These are phyloP conservation scores for Gossypium trilobum DNA, from an alignment of 441 rosid species.

Conservation along the genomic window DNA sequence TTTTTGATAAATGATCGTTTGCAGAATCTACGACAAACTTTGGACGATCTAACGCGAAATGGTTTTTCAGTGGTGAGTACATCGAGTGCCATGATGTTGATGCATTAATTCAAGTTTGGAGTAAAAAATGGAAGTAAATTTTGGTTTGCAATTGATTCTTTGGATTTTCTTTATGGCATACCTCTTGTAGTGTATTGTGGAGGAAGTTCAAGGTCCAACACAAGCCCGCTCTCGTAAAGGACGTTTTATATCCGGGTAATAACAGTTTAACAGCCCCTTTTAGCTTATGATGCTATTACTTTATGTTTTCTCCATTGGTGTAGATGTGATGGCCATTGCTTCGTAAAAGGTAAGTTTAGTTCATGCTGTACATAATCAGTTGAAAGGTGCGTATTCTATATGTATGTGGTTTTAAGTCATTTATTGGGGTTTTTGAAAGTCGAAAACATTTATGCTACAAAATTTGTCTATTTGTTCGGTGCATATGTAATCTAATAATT, in stretches of 20 bases:
- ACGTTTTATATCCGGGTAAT: slow-evolving; percentile 95
- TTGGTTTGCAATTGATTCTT: background rate
- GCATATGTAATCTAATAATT: background rate
- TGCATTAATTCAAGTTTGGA: background rate
- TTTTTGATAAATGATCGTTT: slow-evolving; percentile 20
- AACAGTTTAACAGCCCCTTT: slow-evolving; percentile 4
- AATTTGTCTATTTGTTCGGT: background rate
- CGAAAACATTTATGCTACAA: background rate
- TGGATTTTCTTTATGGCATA: slow-evolving; percentile 11
- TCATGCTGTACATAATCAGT: background rate
- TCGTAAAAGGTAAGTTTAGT: background rate
- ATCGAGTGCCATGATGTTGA: background rate
- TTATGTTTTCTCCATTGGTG: background rate
- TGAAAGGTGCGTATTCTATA: background rate
- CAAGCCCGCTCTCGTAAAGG: slow-evolving; percentile 92
- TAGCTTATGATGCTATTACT: slow-evolving; percentile 2
- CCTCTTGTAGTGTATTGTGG: slow-evolving; percentile 78
- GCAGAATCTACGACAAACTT: slow-evolving; percentile 97
- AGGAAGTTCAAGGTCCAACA: slow-evolving; percentile 92
- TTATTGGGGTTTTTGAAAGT: background rate
- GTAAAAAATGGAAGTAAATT: slow-evolving; percentile 1
- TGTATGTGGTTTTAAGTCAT: background rate
- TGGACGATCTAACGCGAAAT: slow-evolving; percentile 87
- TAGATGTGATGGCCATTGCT: background rate
- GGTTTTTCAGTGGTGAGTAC: slow-evolving; percentile 85